phyloP scores from a whole-genome alignment of 2,329 filamentous ascomycete genomes.

The Acrodontium crateriforme region DNA sequence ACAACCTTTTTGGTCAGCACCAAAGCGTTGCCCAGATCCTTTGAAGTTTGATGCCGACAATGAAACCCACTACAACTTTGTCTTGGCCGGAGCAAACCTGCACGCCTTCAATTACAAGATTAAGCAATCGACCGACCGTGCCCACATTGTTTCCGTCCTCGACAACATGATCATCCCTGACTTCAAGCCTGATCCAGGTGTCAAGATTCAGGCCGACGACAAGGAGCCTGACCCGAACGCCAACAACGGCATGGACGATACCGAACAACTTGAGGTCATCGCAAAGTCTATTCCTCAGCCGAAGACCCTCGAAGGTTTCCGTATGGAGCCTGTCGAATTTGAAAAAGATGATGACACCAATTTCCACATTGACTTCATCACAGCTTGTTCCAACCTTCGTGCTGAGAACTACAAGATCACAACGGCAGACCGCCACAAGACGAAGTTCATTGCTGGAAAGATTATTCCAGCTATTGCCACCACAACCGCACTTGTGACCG shows the following conservation, averaged over 20 bases:
- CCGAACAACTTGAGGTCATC: constrained; percentile 61
- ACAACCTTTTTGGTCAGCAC: constrained; percentile 92
- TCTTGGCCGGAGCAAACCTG: constrained; percentile 77
- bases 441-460: constrained; percentile 98
- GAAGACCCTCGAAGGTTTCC: constrained; percentile 73
- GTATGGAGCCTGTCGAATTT: constrained; percentile 83
- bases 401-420: constrained; percentile 98
- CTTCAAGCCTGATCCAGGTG: constrained; percentile 74
- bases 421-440: constrained; percentile 86
- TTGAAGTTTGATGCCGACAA: constrained; percentile 80
- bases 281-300: constrained; percentile 60
- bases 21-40: constrained; percentile 87
- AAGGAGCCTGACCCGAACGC: constrained; percentile 89
- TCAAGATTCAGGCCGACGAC: constrained; percentile 95
- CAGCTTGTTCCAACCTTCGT: constrained; percentile 86
- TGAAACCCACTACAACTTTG: constrained; percentile 73
- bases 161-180: constrained; percentile 93
- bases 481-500: constrained; percentile 88
- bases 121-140: constrained; percentile 50
- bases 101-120: constrained; percentile 98
- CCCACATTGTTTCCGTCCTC: constrained; percentile 64
- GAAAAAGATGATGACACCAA: constrained; percentile 98
- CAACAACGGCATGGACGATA: constrained; percentile 46
- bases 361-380: constrained; percentile 98
- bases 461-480: constrained; percentile 98